Conservation (phyloP, 371 early-diverging fungal genomes). For the Rhizopus delemar region DNA sequence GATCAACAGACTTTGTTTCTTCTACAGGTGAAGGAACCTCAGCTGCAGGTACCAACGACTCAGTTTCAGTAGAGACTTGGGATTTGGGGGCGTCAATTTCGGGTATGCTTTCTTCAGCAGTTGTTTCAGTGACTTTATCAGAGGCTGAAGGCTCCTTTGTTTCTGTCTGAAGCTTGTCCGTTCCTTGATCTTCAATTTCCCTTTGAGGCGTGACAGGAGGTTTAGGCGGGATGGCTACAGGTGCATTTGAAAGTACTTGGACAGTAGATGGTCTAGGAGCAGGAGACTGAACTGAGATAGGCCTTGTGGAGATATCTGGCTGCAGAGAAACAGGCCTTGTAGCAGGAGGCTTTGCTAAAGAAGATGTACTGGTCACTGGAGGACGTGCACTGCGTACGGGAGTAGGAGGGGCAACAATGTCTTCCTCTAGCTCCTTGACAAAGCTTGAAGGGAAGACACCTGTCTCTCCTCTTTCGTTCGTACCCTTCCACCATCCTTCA, state of each 20-base stretch:
- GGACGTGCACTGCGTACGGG: conserved; percentile 36
- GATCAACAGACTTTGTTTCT: no score
- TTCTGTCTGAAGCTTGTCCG: conserved; percentile 2
- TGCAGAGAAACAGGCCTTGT: conserved; percentile 23
- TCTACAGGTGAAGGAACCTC: no score
- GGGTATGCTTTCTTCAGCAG: conserved; percentile 1
- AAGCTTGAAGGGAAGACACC: conserved; percentile 64
- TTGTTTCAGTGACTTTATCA: conserved; percentile 4
- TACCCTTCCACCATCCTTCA: conserved; percentile 67
- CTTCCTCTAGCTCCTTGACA: conserved; percentile 59
- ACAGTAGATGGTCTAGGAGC: conserved; percentile 23
- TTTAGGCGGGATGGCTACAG: conserved; percentile 11
- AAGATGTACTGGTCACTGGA: conserved; percentile 20
- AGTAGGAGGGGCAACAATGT: conserved; percentile 39
- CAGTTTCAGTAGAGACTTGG: no score
- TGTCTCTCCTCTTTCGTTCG: conserved; percentile 55
- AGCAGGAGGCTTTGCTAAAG: conserved; percentile 14
- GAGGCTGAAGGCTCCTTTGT: background rate
- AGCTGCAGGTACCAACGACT: no score
- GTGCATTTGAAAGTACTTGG: conserved; percentile 8
- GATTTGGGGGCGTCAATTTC: no score
- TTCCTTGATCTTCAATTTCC: conserved; percentile 9
- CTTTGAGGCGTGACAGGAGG: background rate
- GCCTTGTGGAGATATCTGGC: conserved; percentile 3
- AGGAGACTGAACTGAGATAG: conserved; percentile 22